phyloP scores from a whole-genome alignment of 2,329 filamentous ascomycete genomes.

The Ophiocordyceps polyrhachis-furcata region DNA sequence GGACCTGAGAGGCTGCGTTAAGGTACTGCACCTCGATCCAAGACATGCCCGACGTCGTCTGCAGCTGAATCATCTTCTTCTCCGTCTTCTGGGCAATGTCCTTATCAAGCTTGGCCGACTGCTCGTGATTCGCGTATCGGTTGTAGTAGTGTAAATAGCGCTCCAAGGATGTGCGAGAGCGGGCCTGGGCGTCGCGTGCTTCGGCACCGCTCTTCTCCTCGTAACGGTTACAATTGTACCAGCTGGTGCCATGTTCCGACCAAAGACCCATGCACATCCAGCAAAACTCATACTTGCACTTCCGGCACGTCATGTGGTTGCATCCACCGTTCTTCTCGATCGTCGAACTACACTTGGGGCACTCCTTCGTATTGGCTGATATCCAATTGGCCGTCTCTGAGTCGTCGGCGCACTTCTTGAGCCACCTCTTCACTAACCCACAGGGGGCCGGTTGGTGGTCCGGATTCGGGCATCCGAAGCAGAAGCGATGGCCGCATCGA shows the following conservation, averaged over 20 bases:
- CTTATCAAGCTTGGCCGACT: slow-evolving; percentile 89
- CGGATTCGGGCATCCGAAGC: slow-evolving; percentile 76
- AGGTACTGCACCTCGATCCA: slow-evolving; percentile 99
- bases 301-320: slow-evolving; percentile 95
- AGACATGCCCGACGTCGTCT: slow-evolving; percentile 84
- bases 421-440: slow-evolving; percentile 77
- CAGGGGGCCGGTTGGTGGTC: slow-evolving; percentile 94
- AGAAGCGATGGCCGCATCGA: slow-evolving; percentile 70
- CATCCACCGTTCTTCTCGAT: slow-evolving; percentile 98
- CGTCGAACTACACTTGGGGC: slow-evolving; percentile 84
- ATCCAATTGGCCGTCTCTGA: slow-evolving; percentile 99
- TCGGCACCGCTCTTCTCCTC: slow-evolving; percentile 91
- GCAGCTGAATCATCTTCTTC: slow-evolving; percentile 96
- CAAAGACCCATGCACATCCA: slow-evolving; percentile 99
- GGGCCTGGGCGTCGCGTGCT: slow-evolving; percentile 80
- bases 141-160: slow-evolving; percentile 99
- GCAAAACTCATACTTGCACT: slow-evolving; percentile 93
- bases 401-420: slow-evolving; percentile 97
- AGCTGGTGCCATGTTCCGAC: slow-evolving; percentile 96
- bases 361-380: slow-evolving; percentile 96
- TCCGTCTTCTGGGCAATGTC: slow-evolving; percentile 93
- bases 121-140: slow-evolving; percentile 95
- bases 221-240: slow-evolving; percentile 98
- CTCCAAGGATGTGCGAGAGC: slow-evolving; percentile 75
- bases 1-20: slow-evolving; percentile 75